Evolutionary conservation across 345 rosid species (phyloP), one percentile per base, ranked within the genome.

Genomic region (Balakata baccata): DNA sequence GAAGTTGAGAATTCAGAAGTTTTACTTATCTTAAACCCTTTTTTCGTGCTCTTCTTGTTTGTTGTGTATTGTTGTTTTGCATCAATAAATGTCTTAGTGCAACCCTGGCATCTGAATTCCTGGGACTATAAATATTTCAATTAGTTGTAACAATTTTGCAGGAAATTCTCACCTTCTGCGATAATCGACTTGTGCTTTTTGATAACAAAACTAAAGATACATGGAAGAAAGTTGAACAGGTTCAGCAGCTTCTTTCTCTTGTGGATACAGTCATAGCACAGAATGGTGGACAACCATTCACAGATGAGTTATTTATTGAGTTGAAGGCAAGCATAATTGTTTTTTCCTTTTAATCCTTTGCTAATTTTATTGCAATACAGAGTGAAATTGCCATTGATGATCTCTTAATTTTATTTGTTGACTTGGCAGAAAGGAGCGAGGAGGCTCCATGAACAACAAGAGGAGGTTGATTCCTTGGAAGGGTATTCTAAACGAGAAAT

Each of bases 181-280:
- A 80, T 73, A 87, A 92, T 65, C 69, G 97, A 2, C 18, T 25
- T 61, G 89, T 90, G 46, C 86, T 89, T 78, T 94, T 94, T 77
- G 87, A 94, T 77, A 94, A 94, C 89, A 94, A 90, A 86, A 90
- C 93, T 38, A 79, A 72, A 60, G 83, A 94, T 74, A 87, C 81
- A 73, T 12, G 38, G 1, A 89, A 86, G 86, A 87, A 79, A 78
- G 80, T 61, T 71, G 76, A 78, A 54, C 97, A 94, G 78, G 87
- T 90, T 67, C 74, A 81, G 57, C 74, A 84, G 77, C 95, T 94
- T 74, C 87, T 94, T 1, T 82, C 88, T 18, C 88, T 87, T 74
- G 92, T 92, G 64, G 82, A 86, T 57, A 59, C 25, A 20, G 85
- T 92, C 69, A 79, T 85, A 39, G 72, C 39, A 11, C 82, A 79